A percentile compares a stretch with the other conserved stretches of the same genome.
Evolutionary conservation across 192 early-diverging fungal genomes (phyloP).

Genomic region (Backusella australiensis): DNA sequence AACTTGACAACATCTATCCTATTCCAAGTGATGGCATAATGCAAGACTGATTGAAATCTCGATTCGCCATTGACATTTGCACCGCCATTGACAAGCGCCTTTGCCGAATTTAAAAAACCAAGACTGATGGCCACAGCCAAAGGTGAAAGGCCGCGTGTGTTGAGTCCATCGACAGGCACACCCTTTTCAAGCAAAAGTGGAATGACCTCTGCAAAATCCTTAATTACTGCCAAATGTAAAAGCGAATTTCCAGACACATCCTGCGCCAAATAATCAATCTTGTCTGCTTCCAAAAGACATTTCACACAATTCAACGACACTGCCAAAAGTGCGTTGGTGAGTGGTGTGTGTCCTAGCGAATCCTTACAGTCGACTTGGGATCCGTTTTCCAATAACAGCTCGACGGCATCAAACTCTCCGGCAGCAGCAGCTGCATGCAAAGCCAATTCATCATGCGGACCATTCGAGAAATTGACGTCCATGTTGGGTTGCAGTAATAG

Average conservation of each 20-base stretch:
- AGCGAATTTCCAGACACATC: slow-evolving; percentile 30
- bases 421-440: slow-evolving; percentile 27
- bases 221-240: slow-evolving; percentile 29
- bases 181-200: slow-evolving; percentile 18
- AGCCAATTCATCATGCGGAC: slow-evolving; percentile 32
- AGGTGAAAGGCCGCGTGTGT: slow-evolving; percentile 29
- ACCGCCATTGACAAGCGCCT: slow-evolving; percentile 17
- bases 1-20: slow-evolving; percentile 29
- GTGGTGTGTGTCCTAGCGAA: slow-evolving; percentile 33
- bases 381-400: slow-evolving; percentile 33
- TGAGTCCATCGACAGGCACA: slow-evolving; percentile 14
- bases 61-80: slow-evolving; percentile 26
- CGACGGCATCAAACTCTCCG: slow-evolving; percentile 26
- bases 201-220: slow-evolving; percentile 28
- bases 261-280: not conserved
- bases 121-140: slow-evolving; percentile 36
- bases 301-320: slow-evolving; percentile 14
- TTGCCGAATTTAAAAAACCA: slow-evolving; percentile 8
- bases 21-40: slow-evolving; percentile 39
- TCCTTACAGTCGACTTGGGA: slow-evolving; percentile 24
- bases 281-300: slow-evolving; percentile 11
- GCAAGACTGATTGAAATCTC: slow-evolving; percentile 24
- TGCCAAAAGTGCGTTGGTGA: slow-evolving; percentile 28
- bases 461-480: slow-evolving; percentile 28
- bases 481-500: slow-evolving; percentile 29